Evolutionary conservation across 495 filamentous ascomycete genomes (phyloP), one percentile per base, ranked within the genome.

Genomic region (Aspergillus nanangensis): DNA sequence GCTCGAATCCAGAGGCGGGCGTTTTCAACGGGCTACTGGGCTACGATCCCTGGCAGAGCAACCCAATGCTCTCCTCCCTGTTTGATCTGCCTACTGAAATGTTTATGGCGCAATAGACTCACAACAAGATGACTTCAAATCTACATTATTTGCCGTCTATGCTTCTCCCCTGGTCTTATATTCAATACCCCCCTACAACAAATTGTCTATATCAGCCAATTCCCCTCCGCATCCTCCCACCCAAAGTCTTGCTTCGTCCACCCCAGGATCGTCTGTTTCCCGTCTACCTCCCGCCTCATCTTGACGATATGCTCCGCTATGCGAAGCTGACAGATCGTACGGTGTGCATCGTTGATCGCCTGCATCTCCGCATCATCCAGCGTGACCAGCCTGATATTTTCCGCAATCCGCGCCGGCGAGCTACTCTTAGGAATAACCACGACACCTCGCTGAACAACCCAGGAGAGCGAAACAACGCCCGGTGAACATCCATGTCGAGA

Each of bases 351-450:
- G 38, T 58, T 58, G 1, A 58, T 35, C 21, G 37, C 34, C 8
- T 48, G 9, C 51, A 58, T 49, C 8, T 58, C 55, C 2, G 34
- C 35, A 19, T 49, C 44, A 4, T 19, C 34, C 20, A 55, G 33
- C 2, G 27, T 47, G 7, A 53, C 45, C 13, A 57, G 27, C 35
- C 44, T 22, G n/a, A 49, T 41, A 38, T 86, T 87, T 66, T 80
- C 63, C 41, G 64, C 57, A 21, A 83, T 57, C 1, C 80, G 60
- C 3, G 62, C 55, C 21, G 63, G 63, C 37, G 69, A 76, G 52
- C 74, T 80, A 44, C 72, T 78, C 70, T 84, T 82, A 11, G 79
- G 80, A 37, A 82, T 75, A 21, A 81, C 73, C 11, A 66, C 64
- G 23, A 81, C 62, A n/a, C 66, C 70, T 9, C 74, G 61, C 64